phyloP scores from a whole-genome alignment of 2,329 filamentous ascomycete species.

The Pseudogymnoascus sp. region DNA sequence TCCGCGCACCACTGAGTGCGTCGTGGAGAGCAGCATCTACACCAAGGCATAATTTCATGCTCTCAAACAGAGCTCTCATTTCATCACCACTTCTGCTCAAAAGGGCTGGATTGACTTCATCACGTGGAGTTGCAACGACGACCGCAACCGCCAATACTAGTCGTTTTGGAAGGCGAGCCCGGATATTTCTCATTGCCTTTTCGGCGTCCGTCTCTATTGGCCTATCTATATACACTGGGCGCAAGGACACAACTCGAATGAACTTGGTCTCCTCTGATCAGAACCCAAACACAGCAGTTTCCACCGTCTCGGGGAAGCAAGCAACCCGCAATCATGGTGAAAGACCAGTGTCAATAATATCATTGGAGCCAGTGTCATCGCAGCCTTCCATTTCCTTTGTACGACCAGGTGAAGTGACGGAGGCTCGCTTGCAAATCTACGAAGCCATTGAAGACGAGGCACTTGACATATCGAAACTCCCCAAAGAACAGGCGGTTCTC shows the following conservation, averaged over 20 bases:
- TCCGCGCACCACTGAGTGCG: neutral
- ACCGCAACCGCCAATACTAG: neutral
- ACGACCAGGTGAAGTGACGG: neutral
- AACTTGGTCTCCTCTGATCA: neutral
- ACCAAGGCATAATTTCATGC: neutral
- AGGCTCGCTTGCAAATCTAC: neutral
- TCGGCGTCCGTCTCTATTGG: constrained; percentile 16
- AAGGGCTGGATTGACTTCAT: neutral
- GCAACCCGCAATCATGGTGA: neutral
- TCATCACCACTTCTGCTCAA: neutral
- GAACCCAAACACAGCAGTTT: constrained; percentile 3
- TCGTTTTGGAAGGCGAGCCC: neutral
- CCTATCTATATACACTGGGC: neutral
- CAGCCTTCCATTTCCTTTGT: neutral
- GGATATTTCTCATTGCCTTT: constrained; percentile 1
- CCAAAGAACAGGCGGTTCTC: constrained; percentile 26
- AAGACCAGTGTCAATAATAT: neutral
- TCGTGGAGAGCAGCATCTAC: neutral
- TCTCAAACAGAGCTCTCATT: neutral
- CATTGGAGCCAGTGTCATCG: neutral
- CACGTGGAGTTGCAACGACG: neutral
- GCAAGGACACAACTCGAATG: neutral
- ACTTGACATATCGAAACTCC: constrained; percentile 17
- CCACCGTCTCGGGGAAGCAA: neutral
- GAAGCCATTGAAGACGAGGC: constrained; percentile 1